Percentiles rank a stretch among this genome's conserved stretches.
Conservation (phyloP, 768 basidiomycete species). For the Trametes punicea region DNA sequence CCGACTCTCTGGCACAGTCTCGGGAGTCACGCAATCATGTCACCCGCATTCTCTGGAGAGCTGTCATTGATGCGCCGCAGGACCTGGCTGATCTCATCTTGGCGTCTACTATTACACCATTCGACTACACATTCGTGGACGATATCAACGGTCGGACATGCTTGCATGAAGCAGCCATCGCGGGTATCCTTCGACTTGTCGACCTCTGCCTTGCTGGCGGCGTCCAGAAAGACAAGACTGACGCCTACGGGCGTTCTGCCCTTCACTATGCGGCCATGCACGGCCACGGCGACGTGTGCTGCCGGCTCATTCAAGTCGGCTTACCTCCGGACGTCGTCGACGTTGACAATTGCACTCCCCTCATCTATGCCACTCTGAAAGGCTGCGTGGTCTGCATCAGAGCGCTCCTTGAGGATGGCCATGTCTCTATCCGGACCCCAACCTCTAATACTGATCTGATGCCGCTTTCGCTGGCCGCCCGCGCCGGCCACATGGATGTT, state of each 20-base stretch:
- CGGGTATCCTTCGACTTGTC: conserved; percentile 75
- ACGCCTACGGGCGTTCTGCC: conserved; percentile 90
- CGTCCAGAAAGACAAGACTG: conserved; percentile 68
- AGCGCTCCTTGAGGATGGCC: conserved; percentile 74
- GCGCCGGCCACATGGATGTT: conserved; percentile 83
- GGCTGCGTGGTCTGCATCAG: conserved; percentile 82
- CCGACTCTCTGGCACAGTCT: conserved; percentile 61
- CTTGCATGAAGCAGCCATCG: conserved; percentile 89
- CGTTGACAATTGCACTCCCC: conserved; percentile 91
- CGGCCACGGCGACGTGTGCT: conserved; percentile 75
- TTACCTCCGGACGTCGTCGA: conserved; percentile 71
- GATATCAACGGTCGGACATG: conserved; percentile 96
- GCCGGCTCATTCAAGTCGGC: conserved; percentile 65
- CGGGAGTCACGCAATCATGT: conserved; percentile 63
- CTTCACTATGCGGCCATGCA: conserved; percentile 97
- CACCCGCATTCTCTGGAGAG: conserved; percentile 93
- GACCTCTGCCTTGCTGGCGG: conserved; percentile 73
- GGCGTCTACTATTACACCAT: conserved; percentile 57
- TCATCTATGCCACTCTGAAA: conserved; percentile 88
- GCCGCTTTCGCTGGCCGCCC: conserved; percentile 88
- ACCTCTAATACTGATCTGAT: conserved; percentile 64
- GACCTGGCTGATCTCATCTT: conserved; percentile 76
- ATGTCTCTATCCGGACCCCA: conserved; percentile 58
- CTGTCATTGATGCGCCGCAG: conserved; percentile 74
- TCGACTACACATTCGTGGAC: conserved; percentile 91